These are phyloP conservation scores for Penicillium sp. DNA, from an alignment of 2,329 filamentous ascomycete genomes.

Conservation along the genomic window DNA sequence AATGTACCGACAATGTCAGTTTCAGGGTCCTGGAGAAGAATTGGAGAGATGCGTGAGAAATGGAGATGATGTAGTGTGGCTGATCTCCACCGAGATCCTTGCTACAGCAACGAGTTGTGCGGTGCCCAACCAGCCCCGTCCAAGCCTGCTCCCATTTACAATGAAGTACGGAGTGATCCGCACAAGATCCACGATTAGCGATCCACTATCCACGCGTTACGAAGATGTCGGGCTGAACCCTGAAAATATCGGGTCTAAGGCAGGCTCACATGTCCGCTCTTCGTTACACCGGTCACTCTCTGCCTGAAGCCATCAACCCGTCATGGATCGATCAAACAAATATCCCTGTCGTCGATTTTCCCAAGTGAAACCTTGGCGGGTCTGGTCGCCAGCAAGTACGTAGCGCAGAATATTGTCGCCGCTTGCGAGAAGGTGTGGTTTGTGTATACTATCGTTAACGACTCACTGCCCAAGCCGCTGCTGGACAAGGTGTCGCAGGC, in stretches of 20 bases:
- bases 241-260: neutral
- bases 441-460: slow-evolving; percentile 45
- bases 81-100: slow-evolving; percentile 30
- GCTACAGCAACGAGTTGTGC: slow-evolving; percentile 32
- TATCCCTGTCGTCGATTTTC: slow-evolving; percentile 42
- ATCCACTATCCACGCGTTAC: neutral
- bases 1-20: slow-evolving; percentile 1
- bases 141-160: neutral
- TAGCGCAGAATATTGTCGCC: slow-evolving; percentile 40
- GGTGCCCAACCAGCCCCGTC: slow-evolving; percentile 16
- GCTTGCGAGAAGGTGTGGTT: slow-evolving; percentile 47
- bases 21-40: neutral
- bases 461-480: slow-evolving; percentile 39
- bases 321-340: slow-evolving; percentile 2
- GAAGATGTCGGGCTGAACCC: neutral
- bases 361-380: slow-evolving; percentile 31
- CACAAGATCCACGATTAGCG: neutral
- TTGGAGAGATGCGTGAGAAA: slow-evolving; percentile 2
- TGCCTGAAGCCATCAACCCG: neutral
- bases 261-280: neutral
- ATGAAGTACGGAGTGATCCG: neutral
- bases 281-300: neutral
- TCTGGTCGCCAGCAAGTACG: slow-evolving; percentile 31
- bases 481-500: slow-evolving; percentile 50
- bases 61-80: slow-evolving; percentile 22